Base-by-base conservation (phyloP, 768 basidiomycete species). In the Agaricus subrufescens region DNA sequence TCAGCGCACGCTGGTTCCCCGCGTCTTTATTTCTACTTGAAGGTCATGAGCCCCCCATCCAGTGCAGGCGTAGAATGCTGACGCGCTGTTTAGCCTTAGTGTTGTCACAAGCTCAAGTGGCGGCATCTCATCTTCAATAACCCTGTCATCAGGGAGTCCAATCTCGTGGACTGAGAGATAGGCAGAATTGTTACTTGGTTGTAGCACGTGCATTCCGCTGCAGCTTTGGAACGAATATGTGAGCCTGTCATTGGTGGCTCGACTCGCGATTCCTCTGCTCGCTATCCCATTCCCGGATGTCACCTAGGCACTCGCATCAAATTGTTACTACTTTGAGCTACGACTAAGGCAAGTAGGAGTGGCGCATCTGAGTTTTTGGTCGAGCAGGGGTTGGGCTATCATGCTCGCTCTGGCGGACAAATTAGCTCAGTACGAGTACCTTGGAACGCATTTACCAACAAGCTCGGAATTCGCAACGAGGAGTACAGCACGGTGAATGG, bases 311-410 rank as follows among this genome's bases (percentile, higher is more conserved):
- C 46, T 5, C 45, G 53, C 6, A 30, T 47, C 2, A 14, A 4
- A 39, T 4, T 10, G 39, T 54, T 12, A 37, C 6, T 14, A 39
- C 12, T 12, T 47, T 31, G 46, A 25, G 5, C 14, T 23, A 54
- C 9, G 37, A 47, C 34, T 8, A 3, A 15, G 11, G 15, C 4
- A 30, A 26, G 4, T 2, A 4, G 23, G 15, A 37, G 26, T 11
- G 10, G n/a, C 27, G 45, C 3, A 31, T 54, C 1, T 59, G 58
- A 54, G 31, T 51, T 3, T 45, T 25, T 37, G 58, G 58, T 5
- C 54, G 50, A 8, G 54, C 58, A 6, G 58, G 58, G 1, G 50
- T 50, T 3, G 58, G 4, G 47, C 53, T 3, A n/a, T 58, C 6
- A 42, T 54, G 10, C 31, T 51, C 27, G 56, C 50, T 15, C n/a